Evolutionary conservation across 2,329 filamentous ascomycete species (phyloP).

Genomic region (Phaeoacremonium minimum): DNA sequence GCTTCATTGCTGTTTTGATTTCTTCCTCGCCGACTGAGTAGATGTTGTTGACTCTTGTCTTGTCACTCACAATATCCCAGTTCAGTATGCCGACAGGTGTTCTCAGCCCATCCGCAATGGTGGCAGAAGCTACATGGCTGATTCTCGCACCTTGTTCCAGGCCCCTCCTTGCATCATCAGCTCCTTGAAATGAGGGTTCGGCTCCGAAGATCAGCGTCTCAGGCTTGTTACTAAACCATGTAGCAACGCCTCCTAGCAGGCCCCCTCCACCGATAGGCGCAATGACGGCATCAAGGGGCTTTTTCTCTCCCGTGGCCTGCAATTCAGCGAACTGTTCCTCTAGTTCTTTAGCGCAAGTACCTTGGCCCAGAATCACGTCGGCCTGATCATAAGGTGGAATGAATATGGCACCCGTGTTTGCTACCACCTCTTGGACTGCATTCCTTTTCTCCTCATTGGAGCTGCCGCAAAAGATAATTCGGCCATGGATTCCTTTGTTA

Average conservation of each 20-base stretch:
- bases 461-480: background rate
- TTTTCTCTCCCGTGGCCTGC: background rate
- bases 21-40: constrained; percentile 59
- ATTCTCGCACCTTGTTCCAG: constrained; percentile 45
- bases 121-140: constrained; percentile 52
- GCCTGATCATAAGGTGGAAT: background rate
- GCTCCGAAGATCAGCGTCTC: constrained; percentile 61
- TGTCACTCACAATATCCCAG: constrained; percentile 54
- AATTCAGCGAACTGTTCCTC: constrained; percentile 26
- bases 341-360: constrained; percentile 49
- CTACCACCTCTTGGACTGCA: background rate
- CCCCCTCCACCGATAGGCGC: constrained; percentile 62
- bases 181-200: constrained; percentile 58
- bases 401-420: background rate
- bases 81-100: constrained; percentile 57
- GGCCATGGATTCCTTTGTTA: too few relatives aligned
- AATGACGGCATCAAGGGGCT: constrained; percentile 38
- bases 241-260: constrained; percentile 56
- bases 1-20: constrained; percentile 54
- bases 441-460: background rate
- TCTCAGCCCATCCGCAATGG: constrained; percentile 61
- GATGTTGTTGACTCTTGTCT: constrained; percentile 47
- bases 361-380: background rate
- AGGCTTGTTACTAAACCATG: constrained; percentile 43
- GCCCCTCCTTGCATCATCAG: constrained; percentile 55